Evolutionary conservation across 1,139 yeast genomes (phyloP).

Genomic region (Zygosaccharomyces pseudobailii): DNA sequence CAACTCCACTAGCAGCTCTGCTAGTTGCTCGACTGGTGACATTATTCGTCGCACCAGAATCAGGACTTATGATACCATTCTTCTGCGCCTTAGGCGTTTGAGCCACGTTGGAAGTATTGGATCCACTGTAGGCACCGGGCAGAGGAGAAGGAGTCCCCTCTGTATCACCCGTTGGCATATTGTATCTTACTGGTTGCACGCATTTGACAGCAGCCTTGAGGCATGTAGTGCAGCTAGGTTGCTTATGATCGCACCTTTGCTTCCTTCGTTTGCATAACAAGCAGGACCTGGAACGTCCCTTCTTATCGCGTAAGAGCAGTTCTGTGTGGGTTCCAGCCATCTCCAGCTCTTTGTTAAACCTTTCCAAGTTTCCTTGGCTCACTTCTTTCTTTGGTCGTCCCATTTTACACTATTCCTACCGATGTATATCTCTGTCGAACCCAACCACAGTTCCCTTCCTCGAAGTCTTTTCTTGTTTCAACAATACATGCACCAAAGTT

Average conservation of each 20-base stretch:
- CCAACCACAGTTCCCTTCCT: neutral
- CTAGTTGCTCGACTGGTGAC: neutral
- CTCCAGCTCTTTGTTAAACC: conserved; percentile 33
- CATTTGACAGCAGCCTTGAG: conserved; percentile 53
- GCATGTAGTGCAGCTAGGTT: conserved; percentile 59
- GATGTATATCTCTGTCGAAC: neutral
- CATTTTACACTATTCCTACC: conserved; percentile 17
- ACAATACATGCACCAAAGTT: neutral
- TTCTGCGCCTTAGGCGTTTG: neutral
- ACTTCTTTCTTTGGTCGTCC: conserved; percentile 35
- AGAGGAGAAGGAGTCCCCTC: conserved; percentile 5
- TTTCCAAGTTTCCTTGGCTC: conserved; percentile 32
- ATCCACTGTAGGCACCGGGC: neutral
- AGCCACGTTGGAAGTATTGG: neutral
- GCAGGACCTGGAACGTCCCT: conserved; percentile 50
- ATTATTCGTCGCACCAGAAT: neutral
- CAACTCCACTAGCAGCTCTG: neutral
- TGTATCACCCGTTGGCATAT: conserved; percentile 6
- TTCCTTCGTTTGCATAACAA: conserved; percentile 48
- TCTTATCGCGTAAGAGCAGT: conserved; percentile 36
- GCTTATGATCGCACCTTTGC: conserved; percentile 55
- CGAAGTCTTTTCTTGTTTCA: neutral
- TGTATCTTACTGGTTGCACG: conserved; percentile 55
- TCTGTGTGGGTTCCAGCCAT: conserved; percentile 31
- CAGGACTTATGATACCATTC: neutral